Evolutionary conservation across 2,329 filamentous ascomycete species (phyloP), one percentile per base, ranked within the genome.

Genomic region (Dactylellina drechsleri): DNA sequence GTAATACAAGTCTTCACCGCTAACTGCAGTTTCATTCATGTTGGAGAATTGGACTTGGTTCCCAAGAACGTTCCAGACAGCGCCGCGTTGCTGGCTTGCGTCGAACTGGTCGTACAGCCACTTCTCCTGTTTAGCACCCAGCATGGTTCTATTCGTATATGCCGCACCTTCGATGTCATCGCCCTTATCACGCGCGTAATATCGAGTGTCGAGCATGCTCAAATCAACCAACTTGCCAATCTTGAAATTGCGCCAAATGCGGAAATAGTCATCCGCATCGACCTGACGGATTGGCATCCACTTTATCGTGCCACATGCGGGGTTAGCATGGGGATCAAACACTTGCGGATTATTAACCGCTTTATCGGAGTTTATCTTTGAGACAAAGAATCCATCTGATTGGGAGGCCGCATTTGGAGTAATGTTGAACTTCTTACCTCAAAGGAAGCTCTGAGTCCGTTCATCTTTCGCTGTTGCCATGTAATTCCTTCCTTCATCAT

Each of bases 381-480:
- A 36, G 31, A 36, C 31, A 36, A 36, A 36, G 31, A 36, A 36
- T 5, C 31, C 5, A 5, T 36, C 31, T 36, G 31, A 36, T 36
- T 36, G 31, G 31, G 31, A 36, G 31, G 6, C 31, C 6, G 31
- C 6, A 36, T 36, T 8, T 36, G 5, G 5, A 62, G 26, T 20
- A 40, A 26, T 28, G 12, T 2, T 50, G 6, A n/a, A 12, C 36
- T 45, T 56, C 52, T 53, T 75, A 75, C 71, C 71, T 90, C 88
- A 72, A 90, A 90, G 79, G 90, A 90, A 0, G 89, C 89, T 43
- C 90, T 84, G 1, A 92, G 89, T 0, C 89, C 90, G 62, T 91
- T 90, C 84, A 90, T 88, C 83, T 91, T 92, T 77, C 89, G 85
- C 80, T 90, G 87, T 77, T 91, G 89, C n/a, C 91, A 87, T 36